phyloP scores from a whole-genome alignment of 2,329 filamentous ascomycete species.

The Sporothrix inflata region DNA sequence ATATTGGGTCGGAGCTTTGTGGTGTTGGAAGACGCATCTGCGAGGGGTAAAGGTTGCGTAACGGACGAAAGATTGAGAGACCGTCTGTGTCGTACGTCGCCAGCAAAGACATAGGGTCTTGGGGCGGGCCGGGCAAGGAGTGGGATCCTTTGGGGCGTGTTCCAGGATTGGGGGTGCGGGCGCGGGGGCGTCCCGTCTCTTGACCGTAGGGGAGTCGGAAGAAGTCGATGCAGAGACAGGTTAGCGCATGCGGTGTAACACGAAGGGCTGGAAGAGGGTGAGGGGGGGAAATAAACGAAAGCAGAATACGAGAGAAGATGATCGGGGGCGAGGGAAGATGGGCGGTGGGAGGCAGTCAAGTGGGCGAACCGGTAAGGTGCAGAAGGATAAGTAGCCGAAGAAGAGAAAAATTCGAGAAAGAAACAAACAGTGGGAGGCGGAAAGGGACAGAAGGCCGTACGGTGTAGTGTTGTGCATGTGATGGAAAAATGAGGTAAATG shows the following conservation, averaged over 20 bases:
- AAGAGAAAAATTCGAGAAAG: neutral
- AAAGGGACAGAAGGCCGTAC: neutral
- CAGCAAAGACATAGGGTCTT: slow-evolving; percentile 7
- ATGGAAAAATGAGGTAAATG: neutral
- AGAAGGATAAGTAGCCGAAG: neutral
- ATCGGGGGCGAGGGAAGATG: neutral
- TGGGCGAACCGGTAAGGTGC: slow-evolving; percentile 4
- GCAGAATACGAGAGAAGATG: slow-evolving; percentile 14
- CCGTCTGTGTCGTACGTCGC: neutral
- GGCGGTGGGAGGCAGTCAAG: neutral
- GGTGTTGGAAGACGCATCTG: neutral
- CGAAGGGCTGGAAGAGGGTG: neutral
- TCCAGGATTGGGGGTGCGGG: neutral
- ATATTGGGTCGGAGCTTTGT: neutral
- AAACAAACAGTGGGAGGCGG: neutral
- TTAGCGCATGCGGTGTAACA: slow-evolving; percentile 21
- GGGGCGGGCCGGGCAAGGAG: slow-evolving; percentile 4
- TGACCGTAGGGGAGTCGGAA: slow-evolving; percentile 7
- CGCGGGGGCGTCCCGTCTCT: slow-evolving; percentile 9
- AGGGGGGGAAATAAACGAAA: neutral
- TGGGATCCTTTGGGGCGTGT: neutral
- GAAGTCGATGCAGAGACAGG: slow-evolving; percentile 5
- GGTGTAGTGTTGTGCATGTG: neutral
- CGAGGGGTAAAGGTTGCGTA: slow-evolving; percentile 3
- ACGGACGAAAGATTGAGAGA: slow-evolving; percentile 10